Base-by-base conservation (phyloP, 352 stramenopile genomes). In the Pythium vanterpoolii region DNA sequence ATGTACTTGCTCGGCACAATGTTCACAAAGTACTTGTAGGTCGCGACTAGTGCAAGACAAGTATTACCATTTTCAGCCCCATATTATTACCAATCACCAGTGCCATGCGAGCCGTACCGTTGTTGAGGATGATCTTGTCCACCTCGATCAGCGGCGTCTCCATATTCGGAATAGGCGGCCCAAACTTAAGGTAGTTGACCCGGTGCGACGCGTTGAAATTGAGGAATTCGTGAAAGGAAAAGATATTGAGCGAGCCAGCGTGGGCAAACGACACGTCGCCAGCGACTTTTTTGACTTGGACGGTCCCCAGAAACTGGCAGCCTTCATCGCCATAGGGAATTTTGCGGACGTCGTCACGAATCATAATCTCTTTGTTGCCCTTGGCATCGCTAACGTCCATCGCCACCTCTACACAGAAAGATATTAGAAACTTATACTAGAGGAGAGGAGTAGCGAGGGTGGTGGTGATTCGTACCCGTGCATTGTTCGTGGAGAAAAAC, bases 21-120 rank as follows among this genome's bases (percentile, higher is more conserved):
- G 60, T 76, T 94, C 34, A 94, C 73, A 69, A 93, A 91, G 54
- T 96, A 96, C 69, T 94, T 94, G 83, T 96, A 96, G 23, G 79
- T 89, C 38, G 78, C 83, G 59, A 96, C 84, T 93, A 49, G 44
- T n/a, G 6, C 61, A 38, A 27, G 34, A 28, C 3, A 36, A 23
- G 4, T 51, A n/a, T 39, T 18, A 9, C 3, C 16, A 39, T 24
- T 46, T 14, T 56, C 21, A 64, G 13, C 61, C 2, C 8, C n/a
- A 46, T 38, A 24, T 21, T 30, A 52, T 44, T 64, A 47, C 1
- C n/a, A 47, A 26, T 47, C 13, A 5, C 0, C 14, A 52, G 8
- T 1, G 28, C 5, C 40, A 2, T 27, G 23, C n/a, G 14, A 23
- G 1, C 46, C 58, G 40, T 62, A 95, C 86, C 72, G 66, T 94